A percentile compares a stretch with the other conserved stretches of the same genome.
Conservation (phyloP, 1,284 basidiomycete species). For the Thecaphora thlaspeos region DNA sequence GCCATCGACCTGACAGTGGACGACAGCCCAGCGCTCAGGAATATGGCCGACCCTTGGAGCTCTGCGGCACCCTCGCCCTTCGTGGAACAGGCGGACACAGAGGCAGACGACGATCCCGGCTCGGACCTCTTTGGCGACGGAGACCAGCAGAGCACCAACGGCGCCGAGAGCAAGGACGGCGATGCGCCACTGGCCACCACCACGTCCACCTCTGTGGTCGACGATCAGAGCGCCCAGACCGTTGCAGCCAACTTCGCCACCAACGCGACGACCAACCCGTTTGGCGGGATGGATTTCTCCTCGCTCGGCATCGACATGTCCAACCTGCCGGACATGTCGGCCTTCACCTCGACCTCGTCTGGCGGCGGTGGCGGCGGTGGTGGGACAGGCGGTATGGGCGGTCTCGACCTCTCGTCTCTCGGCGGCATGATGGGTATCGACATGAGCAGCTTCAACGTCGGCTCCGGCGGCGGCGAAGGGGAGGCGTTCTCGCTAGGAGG, state of each 20-base stretch:
- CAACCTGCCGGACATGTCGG: not conserved
- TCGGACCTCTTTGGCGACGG: conserved; percentile 13
- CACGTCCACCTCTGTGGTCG: not conserved
- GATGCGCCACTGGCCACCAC: not conserved
- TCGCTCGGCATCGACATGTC: conserved; percentile 8
- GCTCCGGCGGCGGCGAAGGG: not conserved
- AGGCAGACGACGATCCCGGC: conserved; percentile 34
- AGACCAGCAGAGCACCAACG: not conserved
- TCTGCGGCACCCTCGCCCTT: no score
- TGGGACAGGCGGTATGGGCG: not conserved
- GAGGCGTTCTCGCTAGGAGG: not conserved
- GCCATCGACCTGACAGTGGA: not conserved
- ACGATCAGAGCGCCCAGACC: not conserved
- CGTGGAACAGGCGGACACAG: no score
- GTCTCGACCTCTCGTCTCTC: not conserved
- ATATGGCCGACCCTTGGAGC: not conserved
- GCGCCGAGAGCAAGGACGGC: conserved; percentile 1
- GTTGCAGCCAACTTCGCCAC: not conserved
- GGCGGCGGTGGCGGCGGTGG: not conserved
- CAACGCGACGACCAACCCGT: not conserved
- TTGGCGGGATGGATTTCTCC: conserved; percentile 5
- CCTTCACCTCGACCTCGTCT: not conserved
- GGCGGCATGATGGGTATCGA: not conserved
- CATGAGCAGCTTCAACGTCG: not conserved
- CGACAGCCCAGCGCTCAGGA: conserved; percentile 1